A percentile compares a stretch with the other conserved stretches of the same genome.
Evolutionary conservation across 352 stramenopile species (phyloP).

Genomic region (Blastocystis sp.): DNA sequence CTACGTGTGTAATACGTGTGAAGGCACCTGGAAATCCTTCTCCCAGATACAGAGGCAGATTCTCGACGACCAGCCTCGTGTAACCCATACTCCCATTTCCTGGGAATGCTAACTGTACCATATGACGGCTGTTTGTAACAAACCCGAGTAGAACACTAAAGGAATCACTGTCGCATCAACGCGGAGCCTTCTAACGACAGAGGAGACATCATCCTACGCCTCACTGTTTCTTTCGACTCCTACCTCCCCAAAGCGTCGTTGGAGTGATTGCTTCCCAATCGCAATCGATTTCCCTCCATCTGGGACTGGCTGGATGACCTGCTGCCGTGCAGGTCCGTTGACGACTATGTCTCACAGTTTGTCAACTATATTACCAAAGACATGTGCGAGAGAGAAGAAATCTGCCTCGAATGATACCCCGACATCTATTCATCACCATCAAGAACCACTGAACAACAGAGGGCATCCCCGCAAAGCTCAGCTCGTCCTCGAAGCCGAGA

Average conservation of each 20-base stretch:
- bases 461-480: neutral
- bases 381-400: neutral
- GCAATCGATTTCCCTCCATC: neutral
- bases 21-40: constrained; percentile 26
- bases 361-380: neutral
- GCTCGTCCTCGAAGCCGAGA: neutral
- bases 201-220: neutral
- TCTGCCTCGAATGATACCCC: neutral
- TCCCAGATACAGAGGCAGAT: constrained; percentile 80
- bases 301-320: neutral
- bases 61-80: constrained; percentile 91
- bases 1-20: constrained; percentile 98
- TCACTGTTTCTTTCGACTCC: neutral
- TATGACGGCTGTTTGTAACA: neutral
- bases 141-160: neutral
- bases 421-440: neutral
- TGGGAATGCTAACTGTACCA: constrained; percentile 78
- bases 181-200: neutral
- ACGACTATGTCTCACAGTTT: neutral
- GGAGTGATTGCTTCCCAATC: neutral
- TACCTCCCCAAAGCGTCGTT: neutral
- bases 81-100: constrained; percentile 90
- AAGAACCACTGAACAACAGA: neutral
- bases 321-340: neutral
- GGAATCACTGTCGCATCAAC: neutral